These are phyloP conservation scores for Croton laevigatus DNA, from an alignment of 441 rosid genomes.

Conservation along the genomic window DNA sequence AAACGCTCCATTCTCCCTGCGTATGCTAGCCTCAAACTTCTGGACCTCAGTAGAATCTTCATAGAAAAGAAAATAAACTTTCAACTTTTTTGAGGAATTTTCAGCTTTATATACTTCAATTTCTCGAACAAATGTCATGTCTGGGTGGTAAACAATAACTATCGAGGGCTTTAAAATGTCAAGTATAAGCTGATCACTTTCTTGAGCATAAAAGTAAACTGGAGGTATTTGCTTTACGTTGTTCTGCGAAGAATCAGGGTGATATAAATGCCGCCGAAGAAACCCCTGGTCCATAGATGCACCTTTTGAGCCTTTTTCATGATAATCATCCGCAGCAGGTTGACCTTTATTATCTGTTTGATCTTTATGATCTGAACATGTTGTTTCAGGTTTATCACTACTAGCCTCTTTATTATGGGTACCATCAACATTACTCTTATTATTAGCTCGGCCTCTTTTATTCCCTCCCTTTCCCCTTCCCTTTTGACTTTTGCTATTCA, in stretches of 20 bases:
- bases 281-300: conserved; percentile 24
- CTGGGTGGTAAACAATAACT: conserved; percentile 86
- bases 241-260: conserved; percentile 20
- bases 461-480: conserved; percentile 40
- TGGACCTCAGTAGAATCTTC: conserved; percentile 91
- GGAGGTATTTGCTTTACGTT: conserved; percentile 57
- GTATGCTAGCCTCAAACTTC: conserved; percentile 94
- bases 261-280: conserved; percentile 28
- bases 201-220: conserved; percentile 71
- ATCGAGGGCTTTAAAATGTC: conserved; percentile 77
- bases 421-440: conserved; percentile 28
- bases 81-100: conserved; percentile 65
- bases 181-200: conserved; percentile 77
- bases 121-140: conserved; percentile 81
- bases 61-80: conserved; percentile 87
- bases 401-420: conserved; percentile 26
- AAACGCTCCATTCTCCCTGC: conserved; percentile 90
- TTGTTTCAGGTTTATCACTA: conserved; percentile 33
- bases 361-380: conserved; percentile 37
- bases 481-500: conserved; percentile 35
- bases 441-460: conserved; percentile 36
- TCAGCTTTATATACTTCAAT: conserved; percentile 92
- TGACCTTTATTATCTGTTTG: conserved; percentile 32
- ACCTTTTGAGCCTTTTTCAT: conserved; percentile 14
- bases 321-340: conserved; percentile 17